Conservation (phyloP, 768 basidiomycete genomes). For the Brasilioporus rufonigricans region DNA sequence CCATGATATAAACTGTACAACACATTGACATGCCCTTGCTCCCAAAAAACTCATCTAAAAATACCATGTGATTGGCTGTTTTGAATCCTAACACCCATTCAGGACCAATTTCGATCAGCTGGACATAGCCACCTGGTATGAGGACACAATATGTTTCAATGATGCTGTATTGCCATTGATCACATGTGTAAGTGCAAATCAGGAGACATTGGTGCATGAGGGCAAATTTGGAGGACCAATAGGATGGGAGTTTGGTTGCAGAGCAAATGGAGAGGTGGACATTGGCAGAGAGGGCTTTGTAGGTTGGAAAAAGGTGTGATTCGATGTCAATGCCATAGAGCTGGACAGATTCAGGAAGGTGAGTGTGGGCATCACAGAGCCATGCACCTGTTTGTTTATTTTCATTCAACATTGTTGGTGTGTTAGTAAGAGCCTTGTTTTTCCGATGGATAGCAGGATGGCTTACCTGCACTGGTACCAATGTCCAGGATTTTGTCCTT, state of each 20-base stretch:
- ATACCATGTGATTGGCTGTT: constrained; percentile 7
- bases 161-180: constrained; percentile 28
- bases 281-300: constrained; percentile 1
- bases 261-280: constrained; percentile 27
- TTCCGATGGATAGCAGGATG: no score
- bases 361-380: constrained; percentile 18
- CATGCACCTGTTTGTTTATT: constrained; percentile 25
- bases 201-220: constrained; percentile 32
- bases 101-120: constrained; percentile 30
- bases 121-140: constrained; percentile 32
- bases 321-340: constrained; percentile 28
- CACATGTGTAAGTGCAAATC: constrained; percentile 24
- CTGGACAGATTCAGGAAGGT: constrained; percentile 17
- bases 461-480: constrained; percentile 23
- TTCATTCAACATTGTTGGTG: no score
- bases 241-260: constrained; percentile 25
- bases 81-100: constrained; percentile 14
- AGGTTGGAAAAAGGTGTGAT: constrained; percentile 17
- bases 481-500: constrained; percentile 24
- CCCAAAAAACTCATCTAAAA: constrained; percentile 11
- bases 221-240: constrained; percentile 5
- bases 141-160: constrained; percentile 35
- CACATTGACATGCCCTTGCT: constrained; percentile 7
- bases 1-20: constrained; percentile 11
- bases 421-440: no score